Percentiles rank a stretch among this genome's conserved stretches.
These are phyloP conservation scores for Leccinum variicolor DNA, from an alignment of 768 basidiomycete species.

Conservation along the genomic window DNA sequence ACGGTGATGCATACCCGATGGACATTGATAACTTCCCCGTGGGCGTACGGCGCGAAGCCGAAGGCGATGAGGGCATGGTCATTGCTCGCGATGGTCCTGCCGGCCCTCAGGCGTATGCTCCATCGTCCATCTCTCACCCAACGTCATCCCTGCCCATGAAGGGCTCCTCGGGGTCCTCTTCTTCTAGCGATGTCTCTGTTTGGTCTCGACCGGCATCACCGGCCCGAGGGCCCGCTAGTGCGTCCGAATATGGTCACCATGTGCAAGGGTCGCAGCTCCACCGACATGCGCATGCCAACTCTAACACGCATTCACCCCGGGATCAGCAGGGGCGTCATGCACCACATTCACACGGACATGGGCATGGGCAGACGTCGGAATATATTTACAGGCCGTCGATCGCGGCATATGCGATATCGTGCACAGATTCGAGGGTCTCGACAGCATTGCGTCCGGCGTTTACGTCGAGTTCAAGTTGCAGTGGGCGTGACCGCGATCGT, in stretches of 20 bases:
- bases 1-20: conserved; percentile 21
- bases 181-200: conserved; percentile 21
- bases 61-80: conserved; percentile 13
- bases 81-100: neutral
- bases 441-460: conserved; percentile 33
- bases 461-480: conserved; percentile 22
- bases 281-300: conserved; percentile 8
- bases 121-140: conserved; percentile 3
- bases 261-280: conserved; percentile 13
- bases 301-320: conserved; percentile 2
- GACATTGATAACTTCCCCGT: conserved; percentile 17
- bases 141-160: conserved; percentile 6
- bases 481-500: conserved; percentile 18
- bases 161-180: conserved; percentile 19
- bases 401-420: conserved; percentile 30
- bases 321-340: conserved; percentile 19
- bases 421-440: conserved; percentile 33
- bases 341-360: conserved; percentile 2
- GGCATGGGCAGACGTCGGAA: conserved; percentile 15
- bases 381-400: conserved; percentile 31
- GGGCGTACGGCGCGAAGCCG: neutral
- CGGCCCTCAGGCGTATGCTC: neutral
- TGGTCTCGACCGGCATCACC: conserved; percentile 29
- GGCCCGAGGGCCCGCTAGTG: conserved; percentile 10
- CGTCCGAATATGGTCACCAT: conserved; percentile 8